Conservation (phyloP, 805 yeast species). For the Pichia nanzhaoensis region DNA sequence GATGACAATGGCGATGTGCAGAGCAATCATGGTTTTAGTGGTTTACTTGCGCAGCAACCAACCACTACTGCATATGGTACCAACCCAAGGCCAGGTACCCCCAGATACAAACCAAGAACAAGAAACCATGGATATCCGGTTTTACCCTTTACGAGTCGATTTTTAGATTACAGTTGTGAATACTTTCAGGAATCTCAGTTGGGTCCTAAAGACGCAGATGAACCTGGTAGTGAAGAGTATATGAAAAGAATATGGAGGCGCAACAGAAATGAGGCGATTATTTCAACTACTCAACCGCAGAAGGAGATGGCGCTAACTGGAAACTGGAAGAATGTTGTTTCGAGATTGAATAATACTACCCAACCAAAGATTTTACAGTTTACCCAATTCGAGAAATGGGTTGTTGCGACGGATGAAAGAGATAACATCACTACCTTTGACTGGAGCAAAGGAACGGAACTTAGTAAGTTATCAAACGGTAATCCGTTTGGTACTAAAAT, state of each 20-base stretch:
- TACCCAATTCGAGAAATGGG: conserved; percentile 83
- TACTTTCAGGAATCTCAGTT: conserved; percentile 96
- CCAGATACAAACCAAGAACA: conserved; percentile 39
- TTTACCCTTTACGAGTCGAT: conserved; percentile 53
- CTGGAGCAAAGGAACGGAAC: conserved; percentile 57
- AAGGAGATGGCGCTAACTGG: conserved; percentile 78
- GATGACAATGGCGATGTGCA: conserved; percentile 15
- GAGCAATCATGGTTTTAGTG: conserved; percentile 16
- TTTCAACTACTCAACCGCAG: conserved; percentile 85
- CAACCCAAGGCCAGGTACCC: conserved; percentile 50
- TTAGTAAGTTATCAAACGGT: conserved; percentile 71
- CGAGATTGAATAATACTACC: conserved; percentile 60
- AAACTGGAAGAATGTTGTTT: conserved; percentile 66
- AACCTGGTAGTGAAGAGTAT: conserved; percentile 85
- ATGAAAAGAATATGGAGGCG: conserved; percentile 82
- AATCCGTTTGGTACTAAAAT: conserved; percentile 85
- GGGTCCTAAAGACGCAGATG: conserved; percentile 77
- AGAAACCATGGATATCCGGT: conserved; percentile 32
- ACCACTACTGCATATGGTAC: conserved; percentile 31
- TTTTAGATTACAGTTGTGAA: conserved; percentile 74
- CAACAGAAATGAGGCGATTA: conserved; percentile 78
- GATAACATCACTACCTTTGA: conserved; percentile 84
- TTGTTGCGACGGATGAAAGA: conserved; percentile 75
- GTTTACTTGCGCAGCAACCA: conserved; percentile 23
- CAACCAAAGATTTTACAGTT: conserved; percentile 76